Evolutionary conservation across 225 moss, liverwort and hornwort genomes (phyloP).

Genomic region (Pseudoscleropodium purum): DNA sequence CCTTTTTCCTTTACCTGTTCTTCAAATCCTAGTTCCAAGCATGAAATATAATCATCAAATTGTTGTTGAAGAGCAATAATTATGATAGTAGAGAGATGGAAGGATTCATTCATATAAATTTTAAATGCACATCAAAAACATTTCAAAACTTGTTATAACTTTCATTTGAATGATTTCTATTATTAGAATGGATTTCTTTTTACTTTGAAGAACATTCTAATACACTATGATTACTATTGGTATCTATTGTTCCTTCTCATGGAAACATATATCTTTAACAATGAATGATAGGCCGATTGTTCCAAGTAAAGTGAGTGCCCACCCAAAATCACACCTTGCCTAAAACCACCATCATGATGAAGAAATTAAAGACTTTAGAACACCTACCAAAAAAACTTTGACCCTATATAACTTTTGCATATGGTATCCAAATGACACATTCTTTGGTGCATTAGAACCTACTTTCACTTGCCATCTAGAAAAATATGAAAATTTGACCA

Average conservation of each 20-base stretch:
- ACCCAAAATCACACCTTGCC: too few relatives aligned
- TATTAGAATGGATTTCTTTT: neutral
- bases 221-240: neutral
- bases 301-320: too few relatives aligned
- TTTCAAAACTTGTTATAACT: neutral
- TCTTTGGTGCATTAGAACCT: neutral
- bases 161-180: neutral
- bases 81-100: neutral
- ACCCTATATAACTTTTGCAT: too few relatives aligned
- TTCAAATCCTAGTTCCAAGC: conserved; percentile 1
- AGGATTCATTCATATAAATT: neutral
- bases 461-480: neutral
- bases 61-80: neutral
- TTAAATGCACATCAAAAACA: neutral
- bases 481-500: neutral
- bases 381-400: too few relatives aligned
- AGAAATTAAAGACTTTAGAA: too few relatives aligned
- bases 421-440: too few relatives aligned
- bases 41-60: neutral
- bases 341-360: too few relatives aligned
- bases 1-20: conserved; percentile 6
- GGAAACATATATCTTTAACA: neutral
- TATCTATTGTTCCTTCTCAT: neutral
- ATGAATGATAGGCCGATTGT: neutral
- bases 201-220: neutral